Evolutionary conservation across 345 rosid genomes (phyloP), one percentile per base, ranked within the genome.

Genomic region (Citrus mangshanensis): DNA sequence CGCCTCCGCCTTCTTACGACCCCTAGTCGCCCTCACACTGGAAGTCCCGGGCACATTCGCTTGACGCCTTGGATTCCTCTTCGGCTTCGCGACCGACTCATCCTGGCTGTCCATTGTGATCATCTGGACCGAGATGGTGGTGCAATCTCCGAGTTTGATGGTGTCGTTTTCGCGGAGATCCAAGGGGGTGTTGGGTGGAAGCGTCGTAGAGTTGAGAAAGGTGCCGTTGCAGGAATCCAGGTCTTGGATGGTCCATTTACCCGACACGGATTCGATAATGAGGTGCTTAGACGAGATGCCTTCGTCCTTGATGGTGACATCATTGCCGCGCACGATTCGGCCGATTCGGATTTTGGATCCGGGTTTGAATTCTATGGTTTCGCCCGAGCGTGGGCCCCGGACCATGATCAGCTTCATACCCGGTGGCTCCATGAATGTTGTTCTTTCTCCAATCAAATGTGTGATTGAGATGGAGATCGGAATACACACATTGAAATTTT

Each of bases 211-310:
- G 78, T 92, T 92, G 73, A 95, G 63, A 24, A 74, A 10, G 14
- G 98, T 94, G 30, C 99, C 99, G 67, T 96, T 96, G 70, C 97
- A 96, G 75, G 98, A 96, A 28, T 85, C 91, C 7, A 93, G 89
- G 77, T 95, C 98, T 42, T 68, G 84, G 76, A 93, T 59, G 70
- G 80, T 58, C 97, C 99, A 96, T 56, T 87, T 88, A 2, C 89
- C 92, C 0, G 93, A 93, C 32, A 73, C 85, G 42, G 84, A 86
- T 19, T 54, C 89, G 83, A 95, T 89, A 1, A 78, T 19, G 34
- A 93, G 86, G 84, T 95, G 99, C 79, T 92, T 92, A 34, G 96
- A 85, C 74, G 97, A 93, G 85, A 93, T 84, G 60, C 96, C 99
- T 19, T 76, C 84, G 82, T 93, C 97, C 70, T 90, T 91, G 77